Conservation (phyloP, 2,329 filamentous ascomycete genomes). For the Orbilia javanica region DNA sequence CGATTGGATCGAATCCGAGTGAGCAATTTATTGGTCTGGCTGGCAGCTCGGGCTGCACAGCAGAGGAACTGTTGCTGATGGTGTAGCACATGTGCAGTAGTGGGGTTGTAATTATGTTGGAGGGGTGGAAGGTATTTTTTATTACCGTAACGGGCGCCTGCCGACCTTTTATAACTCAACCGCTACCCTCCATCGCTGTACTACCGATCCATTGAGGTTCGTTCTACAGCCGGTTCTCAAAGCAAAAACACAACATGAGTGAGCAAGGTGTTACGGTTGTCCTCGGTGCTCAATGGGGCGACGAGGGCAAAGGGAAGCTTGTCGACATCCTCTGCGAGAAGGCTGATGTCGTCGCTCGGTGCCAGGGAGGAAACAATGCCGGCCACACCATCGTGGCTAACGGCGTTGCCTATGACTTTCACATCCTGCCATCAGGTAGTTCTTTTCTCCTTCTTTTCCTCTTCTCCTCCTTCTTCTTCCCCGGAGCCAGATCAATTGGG, state of each 20-base stretch:
- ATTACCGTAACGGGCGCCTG: conserved; percentile 20
- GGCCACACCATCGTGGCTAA: conserved; percentile 68
- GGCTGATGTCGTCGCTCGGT: conserved; percentile 71
- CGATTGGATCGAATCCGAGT: conserved; percentile 19
- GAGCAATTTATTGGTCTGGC: conserved; percentile 18
- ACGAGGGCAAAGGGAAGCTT: conserved; percentile 73
- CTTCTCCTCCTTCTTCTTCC: too few species aligned
- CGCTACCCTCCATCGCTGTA: conserved; percentile 17
- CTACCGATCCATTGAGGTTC: conserved; percentile 10
- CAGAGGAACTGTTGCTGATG: background rate
- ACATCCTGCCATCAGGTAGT: conserved; percentile 68
- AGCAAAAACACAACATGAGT: conserved; percentile 32
- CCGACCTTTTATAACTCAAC: conserved; percentile 22
- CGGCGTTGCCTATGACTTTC: conserved; percentile 69
- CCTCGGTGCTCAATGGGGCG: conserved; percentile 74
- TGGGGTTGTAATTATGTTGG: conserved; percentile 9
- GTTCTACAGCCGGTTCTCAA: background rate
- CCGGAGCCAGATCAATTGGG: background rate
- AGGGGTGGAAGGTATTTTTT: conserved; percentile 16
- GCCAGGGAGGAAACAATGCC: conserved; percentile 74
- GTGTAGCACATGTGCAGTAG: background rate
- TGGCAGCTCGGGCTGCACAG: background rate
- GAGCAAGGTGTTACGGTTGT: conserved; percentile 67
- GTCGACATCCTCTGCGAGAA: conserved; percentile 71
- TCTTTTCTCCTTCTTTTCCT: background rate